Conservation (phyloP, 1,284 basidiomycete genomes). For the Rhodotorula sp. region DNA sequence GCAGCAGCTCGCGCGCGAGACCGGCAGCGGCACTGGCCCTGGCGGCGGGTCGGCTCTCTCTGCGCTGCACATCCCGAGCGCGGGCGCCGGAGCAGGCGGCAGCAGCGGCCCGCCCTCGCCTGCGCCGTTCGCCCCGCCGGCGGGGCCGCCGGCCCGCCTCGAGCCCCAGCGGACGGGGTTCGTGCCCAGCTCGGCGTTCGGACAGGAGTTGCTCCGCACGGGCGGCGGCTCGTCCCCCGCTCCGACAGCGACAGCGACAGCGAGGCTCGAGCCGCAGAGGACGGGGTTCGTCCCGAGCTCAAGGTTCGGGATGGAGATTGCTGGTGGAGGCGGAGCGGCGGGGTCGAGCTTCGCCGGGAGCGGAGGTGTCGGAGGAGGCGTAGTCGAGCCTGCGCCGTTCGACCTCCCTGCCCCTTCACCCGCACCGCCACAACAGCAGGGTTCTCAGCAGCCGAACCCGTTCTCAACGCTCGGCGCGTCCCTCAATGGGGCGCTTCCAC, state of each 20-base stretch:
- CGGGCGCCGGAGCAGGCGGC: background rate
- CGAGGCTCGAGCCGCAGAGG: constrained; percentile 25
- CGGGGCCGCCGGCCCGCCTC: constrained; percentile 3
- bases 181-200: constrained; percentile 26
- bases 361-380: background rate
- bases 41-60: too few relatives aligned
- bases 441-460: background rate
- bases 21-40: background rate
- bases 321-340: background rate
- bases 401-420: constrained; percentile 3
- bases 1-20: constrained; percentile 21
- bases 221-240: background rate
- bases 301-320: constrained; percentile 23
- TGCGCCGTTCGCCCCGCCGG: background rate
- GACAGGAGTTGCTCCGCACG: constrained; percentile 14
- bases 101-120: background rate
- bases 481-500: background rate
- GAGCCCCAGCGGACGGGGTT: constrained; percentile 23
- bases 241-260: background rate
- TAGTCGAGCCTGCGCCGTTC: constrained; percentile 12
- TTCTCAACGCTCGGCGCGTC: background rate
- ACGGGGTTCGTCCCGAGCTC: constrained; percentile 31
- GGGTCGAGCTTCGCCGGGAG: background rate
- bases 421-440: background rate
- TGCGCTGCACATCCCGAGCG: constrained; percentile 14